Base-by-base conservation (phyloP, 495 filamentous ascomycete species). In the Saxophila tyrrhenica region DNA sequence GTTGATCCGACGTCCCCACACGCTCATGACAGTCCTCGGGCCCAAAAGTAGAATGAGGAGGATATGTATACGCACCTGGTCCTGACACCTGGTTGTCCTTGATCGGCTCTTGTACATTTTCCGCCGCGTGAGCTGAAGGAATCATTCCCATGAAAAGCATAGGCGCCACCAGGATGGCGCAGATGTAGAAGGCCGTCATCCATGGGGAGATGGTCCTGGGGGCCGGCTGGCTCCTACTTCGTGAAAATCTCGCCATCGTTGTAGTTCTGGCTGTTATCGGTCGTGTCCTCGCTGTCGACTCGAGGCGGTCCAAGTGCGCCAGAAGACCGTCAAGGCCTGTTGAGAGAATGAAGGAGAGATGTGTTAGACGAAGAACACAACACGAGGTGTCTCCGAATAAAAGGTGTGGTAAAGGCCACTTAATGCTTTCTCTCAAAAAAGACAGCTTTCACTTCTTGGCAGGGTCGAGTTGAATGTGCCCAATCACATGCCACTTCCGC, bases 31-130 rank as follows among this genome's bases (percentile, higher is more conserved):
- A 35, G 7, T 5, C 29, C 29, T 35, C 29, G 5, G 29, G 29
- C 29, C 7, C 29, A 35, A 35, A 35, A 13, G 7, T 35, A 35
- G 29, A 16, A 19, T 51, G 10, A 3, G 7, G 48, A 39, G 7
- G 24, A 16, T n/a, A 25, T 17, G 39, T 20, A 3, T 46, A 43
- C 43, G 39, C 44, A 53, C 56, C 46, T 54, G 52, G 49, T 71
- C 78, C 79, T 58, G 83, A 89, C 65, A 90, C 88, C 70, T 87
- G 89, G 62, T 80, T 85, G 44, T 91, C 84, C 55, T 74, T 73
- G 59, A 80, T 50, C 39, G 74, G 72, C 22, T 75, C 74, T 54
- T 81, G 74, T 23, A 23, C 35, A 16, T 19, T 41, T 5, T 57
- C 55, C 24, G 58, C 44, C 2, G 59, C 59, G 0, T 11, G 32